phyloP scores from a whole-genome alignment of 306 rosid genomes.

The Begonia peltatifolia region DNA sequence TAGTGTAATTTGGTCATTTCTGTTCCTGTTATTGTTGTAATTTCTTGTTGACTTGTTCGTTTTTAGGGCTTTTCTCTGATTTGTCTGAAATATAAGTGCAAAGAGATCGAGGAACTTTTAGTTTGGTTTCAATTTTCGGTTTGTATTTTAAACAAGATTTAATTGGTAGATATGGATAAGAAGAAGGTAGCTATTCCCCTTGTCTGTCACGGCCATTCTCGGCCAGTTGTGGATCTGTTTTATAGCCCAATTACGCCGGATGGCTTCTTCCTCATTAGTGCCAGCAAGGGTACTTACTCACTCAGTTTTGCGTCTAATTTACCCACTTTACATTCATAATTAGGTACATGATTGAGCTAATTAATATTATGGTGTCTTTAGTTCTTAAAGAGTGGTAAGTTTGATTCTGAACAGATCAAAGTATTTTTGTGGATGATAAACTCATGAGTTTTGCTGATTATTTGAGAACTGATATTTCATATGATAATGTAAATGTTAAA shows the following conservation, averaged over 20 bases:
- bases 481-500: too few relatives aligned
- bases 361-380: too few relatives aligned
- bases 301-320: not conserved
- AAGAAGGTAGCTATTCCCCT: slow-evolving; percentile 70
- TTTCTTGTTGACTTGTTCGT: slow-evolving; percentile 7
- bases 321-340: too few relatives aligned
- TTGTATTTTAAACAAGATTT: slow-evolving; percentile 4
- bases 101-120: not conserved
- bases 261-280: slow-evolving; percentile 92
- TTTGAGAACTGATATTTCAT: too few relatives aligned
- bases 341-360: too few relatives aligned
- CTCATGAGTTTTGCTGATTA: too few relatives aligned
- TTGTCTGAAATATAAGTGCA: slow-evolving; percentile 12
- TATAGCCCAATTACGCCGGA: slow-evolving; percentile 87
- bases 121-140: slow-evolving; percentile 3
- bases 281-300: slow-evolving; percentile 68
- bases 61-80: slow-evolving; percentile 26
- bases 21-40: not conserved
- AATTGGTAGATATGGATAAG: slow-evolving; percentile 48
- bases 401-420: too few relatives aligned
- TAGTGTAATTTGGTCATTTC: not conserved
- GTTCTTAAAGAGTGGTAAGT: too few relatives aligned
- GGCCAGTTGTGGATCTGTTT: slow-evolving; percentile 88
- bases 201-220: slow-evolving; percentile 88
- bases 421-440: too few relatives aligned